Evolutionary conservation across 345 rosid species (phyloP), one percentile per base, ranked within the genome.

Genomic region (Gossypium ekmanianum): DNA sequence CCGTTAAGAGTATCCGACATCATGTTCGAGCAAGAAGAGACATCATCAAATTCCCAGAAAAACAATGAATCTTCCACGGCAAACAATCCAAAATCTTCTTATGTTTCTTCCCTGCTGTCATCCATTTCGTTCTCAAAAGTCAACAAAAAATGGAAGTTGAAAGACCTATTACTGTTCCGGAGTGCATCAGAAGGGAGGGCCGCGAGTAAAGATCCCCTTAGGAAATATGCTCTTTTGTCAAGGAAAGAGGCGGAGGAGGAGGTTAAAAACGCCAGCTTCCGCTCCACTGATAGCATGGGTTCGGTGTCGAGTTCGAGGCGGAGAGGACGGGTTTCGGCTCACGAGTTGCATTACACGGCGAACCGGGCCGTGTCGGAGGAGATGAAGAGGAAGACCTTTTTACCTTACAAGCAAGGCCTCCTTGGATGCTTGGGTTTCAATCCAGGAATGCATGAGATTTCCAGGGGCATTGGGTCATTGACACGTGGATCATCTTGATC

Each of bases 121-220:
- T 90, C 93, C 1, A 79, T 92, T 24, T 82, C 97, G 7, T 90
- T 86, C 69, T 79, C 95, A 0, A 84, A 81, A 75, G 79, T 79
- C 0, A 79, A 84, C 75, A 84, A 79, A 73, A 93, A 93, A 77
- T 95, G 99, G 99, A 93, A 87, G 74, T 77, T 95, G 61, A 90
- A 85, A 79, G 94, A 95, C 76, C 82, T 95, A 0, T 72, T 93
- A 61, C 72, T 92, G 18, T 93, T 93, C 78, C 83, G 99, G 61
- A 95, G 98, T 39, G 97, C 98, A 0, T 95, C 97, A 0, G 98
- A 95, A 75, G 98, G 99, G 3, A 81, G 97, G 52, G 90, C 93
- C 0, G 82, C 92, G 3, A 76, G 79, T 58, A 73, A 78, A 44
- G 90, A 85, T 41, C 80, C 87, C 1, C 72, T 89, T 39, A 80